Evolutionary conservation across 2,329 filamentous ascomycete genomes (phyloP).

Genomic region (Aspergillus floridensis): DNA sequence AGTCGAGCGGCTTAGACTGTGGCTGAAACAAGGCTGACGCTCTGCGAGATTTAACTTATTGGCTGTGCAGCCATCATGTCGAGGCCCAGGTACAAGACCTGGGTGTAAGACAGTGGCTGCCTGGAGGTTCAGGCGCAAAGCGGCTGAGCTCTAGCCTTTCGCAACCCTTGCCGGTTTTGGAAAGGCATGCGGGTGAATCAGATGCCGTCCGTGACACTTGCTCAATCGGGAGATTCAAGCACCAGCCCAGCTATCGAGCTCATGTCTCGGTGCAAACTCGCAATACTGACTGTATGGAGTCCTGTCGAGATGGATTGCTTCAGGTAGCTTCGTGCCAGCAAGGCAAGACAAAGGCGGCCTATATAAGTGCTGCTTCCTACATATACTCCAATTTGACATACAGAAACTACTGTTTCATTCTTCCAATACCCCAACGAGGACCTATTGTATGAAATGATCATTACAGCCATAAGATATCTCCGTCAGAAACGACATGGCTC

Average conservation of each 20-base stretch:
- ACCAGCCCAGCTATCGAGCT: no score
- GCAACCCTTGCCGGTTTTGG: constrained; percentile 4
- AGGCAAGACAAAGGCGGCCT: background rate
- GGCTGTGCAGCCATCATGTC: no score
- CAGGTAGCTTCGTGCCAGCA: background rate
- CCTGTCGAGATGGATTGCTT: background rate
- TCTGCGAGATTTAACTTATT: no score
- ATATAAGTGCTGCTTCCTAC: background rate
- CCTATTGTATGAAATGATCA: background rate
- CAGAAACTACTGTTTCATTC: background rate
- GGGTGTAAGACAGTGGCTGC: background rate
- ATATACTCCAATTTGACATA: background rate
- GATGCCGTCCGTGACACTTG: background rate
- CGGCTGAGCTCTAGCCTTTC: background rate
- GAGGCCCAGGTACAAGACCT: no score
- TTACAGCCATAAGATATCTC: constrained; percentile 2
- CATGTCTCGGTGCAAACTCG: background rate
- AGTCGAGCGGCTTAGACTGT: no score
- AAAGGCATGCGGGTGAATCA: background rate
- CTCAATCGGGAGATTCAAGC: background rate
- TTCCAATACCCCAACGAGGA: no score
- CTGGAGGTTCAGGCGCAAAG: background rate
- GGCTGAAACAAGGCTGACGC: no score
- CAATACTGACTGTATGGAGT: background rate
- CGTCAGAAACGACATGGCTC: background rate